These are phyloP conservation scores for Beauveria asiatica DNA, from an alignment of 2,329 filamentous ascomycete genomes.

Conservation along the genomic window DNA sequence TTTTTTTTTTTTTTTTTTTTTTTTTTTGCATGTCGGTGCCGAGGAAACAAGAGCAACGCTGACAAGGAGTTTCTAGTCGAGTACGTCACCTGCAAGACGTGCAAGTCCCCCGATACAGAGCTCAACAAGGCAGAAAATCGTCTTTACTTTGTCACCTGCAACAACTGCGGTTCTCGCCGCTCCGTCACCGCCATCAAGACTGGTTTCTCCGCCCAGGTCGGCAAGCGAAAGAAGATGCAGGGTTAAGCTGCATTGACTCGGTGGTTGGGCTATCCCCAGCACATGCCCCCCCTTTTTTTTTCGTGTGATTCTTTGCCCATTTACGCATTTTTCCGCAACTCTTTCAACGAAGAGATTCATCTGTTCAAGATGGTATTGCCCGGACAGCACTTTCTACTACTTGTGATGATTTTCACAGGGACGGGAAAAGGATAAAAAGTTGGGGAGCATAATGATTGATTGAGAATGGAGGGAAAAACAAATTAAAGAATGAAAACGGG, in stretches of 20 bases:
- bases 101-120: slow-evolving; percentile 87
- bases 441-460: not conserved
- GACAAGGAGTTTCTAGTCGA: slow-evolving; percentile 49
- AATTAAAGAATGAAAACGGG: not conserved
- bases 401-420: not conserved
- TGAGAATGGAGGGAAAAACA: not conserved
- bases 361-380: too few species aligned
- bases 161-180: slow-evolving; percentile 68
- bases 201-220: slow-evolving; percentile 98
- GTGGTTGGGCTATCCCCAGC: not conserved
- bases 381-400: too few species aligned
- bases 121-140: slow-evolving; percentile 99
- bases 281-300: too few species aligned
- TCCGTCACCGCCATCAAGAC: slow-evolving; percentile 98
- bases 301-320: too few species aligned
- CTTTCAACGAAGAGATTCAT: too few species aligned
- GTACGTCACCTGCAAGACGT: slow-evolving; percentile 99
- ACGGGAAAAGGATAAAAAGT: too few species aligned
- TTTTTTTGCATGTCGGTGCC: not conserved
- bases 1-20: not conserved
- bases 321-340: too few species aligned
- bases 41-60: not conserved
- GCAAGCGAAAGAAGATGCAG: slow-evolving; percentile 94
- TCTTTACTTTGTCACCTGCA: slow-evolving; percentile 98
- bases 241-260: slow-evolving; percentile 42